Evolutionary conservation across 257 asterid species (phyloP), one percentile per base, ranked within the genome.

Genomic region (Perilla frutescens): DNA sequence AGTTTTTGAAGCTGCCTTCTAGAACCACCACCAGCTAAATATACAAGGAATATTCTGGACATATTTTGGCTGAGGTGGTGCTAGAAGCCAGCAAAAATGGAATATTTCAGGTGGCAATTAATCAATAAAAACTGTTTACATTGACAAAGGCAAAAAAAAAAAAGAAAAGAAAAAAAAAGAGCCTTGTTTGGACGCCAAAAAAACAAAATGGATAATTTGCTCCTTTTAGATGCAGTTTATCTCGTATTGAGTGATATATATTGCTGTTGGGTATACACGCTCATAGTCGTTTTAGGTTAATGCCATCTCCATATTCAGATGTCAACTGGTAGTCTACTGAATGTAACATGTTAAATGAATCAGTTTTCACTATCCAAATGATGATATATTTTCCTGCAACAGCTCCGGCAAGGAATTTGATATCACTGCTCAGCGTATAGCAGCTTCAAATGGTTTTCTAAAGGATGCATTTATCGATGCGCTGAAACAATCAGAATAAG

Each of bases 381-480:
- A 67, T 49, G 49, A 36, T 11, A 26, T 12, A 1, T 51, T 67
- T 50, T 74, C 37, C 20, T 78, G 70, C 15, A 63, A 55, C 85
- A 90, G 96, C 58, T 87, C 95, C 2, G 97, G 95, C 40, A 79
- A 76, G 72, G 87, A 86, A 44, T 87, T 92, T 49, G 89, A 92
- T 62, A 82, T 90, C 81, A 85, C 90, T 10, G 65, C 96, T 63
- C 96, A 87, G 79, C 83, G 96, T 12, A 67, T 90, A 58, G 98
- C 98, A 70, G 96, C 96, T 66, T 83, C 96, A 1, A 90, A 88
- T 68, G 81, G 91, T 58, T 81, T 77, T 51, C 80, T 92, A 57
- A 90, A 88, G 84, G 86, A 83, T 4, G 89, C 86, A 44, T 88
- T 90, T 62, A 73, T 84, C 61, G 88, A 82, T 80, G 94, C 90